phyloP scores from a whole-genome alignment of 495 filamentous ascomycete species.

The Stereocaulon alpinum region DNA sequence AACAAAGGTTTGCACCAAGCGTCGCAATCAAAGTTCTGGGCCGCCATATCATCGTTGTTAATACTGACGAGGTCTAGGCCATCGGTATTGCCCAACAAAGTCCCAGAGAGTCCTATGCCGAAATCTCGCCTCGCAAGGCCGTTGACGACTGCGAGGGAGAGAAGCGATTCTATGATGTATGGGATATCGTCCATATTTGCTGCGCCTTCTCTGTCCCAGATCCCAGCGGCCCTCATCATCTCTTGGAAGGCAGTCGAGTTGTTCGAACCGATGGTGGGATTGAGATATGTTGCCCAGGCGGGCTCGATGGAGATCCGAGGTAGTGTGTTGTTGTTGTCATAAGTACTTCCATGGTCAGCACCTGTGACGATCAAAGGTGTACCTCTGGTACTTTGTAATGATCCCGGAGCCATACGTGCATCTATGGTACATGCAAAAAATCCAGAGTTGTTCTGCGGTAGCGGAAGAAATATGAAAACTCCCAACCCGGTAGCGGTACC shows the following conservation, averaged over 20 bases:
- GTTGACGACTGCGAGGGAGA: constrained; percentile 3
- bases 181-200: background rate
- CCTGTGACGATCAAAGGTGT: background rate
- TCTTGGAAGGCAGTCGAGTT: constrained; percentile 8
- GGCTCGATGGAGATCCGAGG: constrained; percentile 6
- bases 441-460: background rate
- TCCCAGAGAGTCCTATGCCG: background rate
- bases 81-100: background rate
- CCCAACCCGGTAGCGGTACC: background rate
- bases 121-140: constrained; percentile 5
- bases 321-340: background rate
- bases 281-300: constrained; percentile 6
- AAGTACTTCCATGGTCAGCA: background rate
- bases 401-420: background rate
- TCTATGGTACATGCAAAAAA: constrained; percentile 2
- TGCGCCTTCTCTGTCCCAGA: background rate
- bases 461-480: background rate
- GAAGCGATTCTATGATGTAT: constrained; percentile 5
- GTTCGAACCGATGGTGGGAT: background rate
- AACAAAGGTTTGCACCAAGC: constrained; percentile 3
- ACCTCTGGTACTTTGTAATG: background rate
- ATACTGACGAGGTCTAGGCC: constrained; percentile 1
- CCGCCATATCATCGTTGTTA: background rate
- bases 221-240: background rate
- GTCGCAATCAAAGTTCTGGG: background rate